Conservation (phyloP, 441 rosid species). For the Adansonia madagascariensis region DNA sequence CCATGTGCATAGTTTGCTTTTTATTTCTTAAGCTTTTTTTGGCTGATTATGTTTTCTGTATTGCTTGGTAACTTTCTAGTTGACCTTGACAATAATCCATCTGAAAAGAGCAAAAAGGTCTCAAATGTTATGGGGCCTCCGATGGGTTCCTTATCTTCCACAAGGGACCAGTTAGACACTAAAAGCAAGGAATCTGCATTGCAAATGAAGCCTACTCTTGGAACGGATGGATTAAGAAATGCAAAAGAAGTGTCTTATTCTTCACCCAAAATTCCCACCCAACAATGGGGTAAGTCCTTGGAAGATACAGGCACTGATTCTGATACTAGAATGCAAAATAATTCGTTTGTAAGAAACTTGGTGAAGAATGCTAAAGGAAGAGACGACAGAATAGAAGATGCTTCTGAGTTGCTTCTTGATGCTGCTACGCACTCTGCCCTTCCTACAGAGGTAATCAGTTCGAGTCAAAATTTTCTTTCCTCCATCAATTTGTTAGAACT, state of each 20-base stretch:
- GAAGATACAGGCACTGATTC: slow-evolving; percentile 39
- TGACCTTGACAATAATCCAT: slow-evolving; percentile 58
- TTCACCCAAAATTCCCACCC: slow-evolving; percentile 41
- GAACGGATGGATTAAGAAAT: slow-evolving; percentile 44
- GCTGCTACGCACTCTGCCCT: slow-evolving; percentile 49
- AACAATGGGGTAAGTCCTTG: slow-evolving; percentile 44
- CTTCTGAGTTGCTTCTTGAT: slow-evolving; percentile 48
- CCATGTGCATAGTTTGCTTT: slow-evolving; percentile 19
- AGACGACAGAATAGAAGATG: slow-evolving; percentile 47
- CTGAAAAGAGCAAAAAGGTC: slow-evolving; percentile 50
- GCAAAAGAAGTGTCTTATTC: slow-evolving; percentile 45
- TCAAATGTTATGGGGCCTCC: slow-evolving; percentile 44
- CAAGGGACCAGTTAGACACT: slow-evolving; percentile 45
- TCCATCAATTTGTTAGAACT: slow-evolving; percentile 15
- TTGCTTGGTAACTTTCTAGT: slow-evolving; percentile 44
- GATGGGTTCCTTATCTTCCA: slow-evolving; percentile 37
- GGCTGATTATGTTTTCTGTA: slow-evolving; percentile 18
- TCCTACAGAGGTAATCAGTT: slow-evolving; percentile 74
- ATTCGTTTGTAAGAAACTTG: slow-evolving; percentile 31
- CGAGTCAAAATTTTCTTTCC: slow-evolving; percentile 10
- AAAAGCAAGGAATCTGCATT: slow-evolving; percentile 53
- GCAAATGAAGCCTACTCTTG: slow-evolving; percentile 42
- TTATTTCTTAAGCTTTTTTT: slow-evolving; percentile 22
- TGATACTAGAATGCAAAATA: slow-evolving; percentile 40
- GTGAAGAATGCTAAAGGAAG: slow-evolving; percentile 46